Base-by-base conservation (phyloP, 768 basidiomycete species). In the Mycena pura region DNA sequence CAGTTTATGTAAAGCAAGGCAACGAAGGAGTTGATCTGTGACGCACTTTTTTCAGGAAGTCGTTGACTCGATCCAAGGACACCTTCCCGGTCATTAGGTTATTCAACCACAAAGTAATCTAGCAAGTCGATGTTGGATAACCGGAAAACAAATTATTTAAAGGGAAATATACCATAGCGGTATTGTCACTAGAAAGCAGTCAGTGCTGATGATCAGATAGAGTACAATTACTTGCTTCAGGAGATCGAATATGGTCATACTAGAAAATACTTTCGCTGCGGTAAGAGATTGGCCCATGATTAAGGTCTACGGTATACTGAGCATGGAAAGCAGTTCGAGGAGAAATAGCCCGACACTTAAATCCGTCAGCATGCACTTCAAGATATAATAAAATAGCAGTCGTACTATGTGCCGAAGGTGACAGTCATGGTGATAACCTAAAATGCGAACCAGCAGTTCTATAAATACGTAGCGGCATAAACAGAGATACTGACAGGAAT, bases 51-150 rank as follows among this genome's bases (percentile, higher is more conserved):
- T 73, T 68, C 40, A 83, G 63, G 63, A 81, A 82, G 32, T 78
- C 72, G 19, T 78, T 64, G 1, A 82, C 64, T 67, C 91, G 83
- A 55, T 86, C 83, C 6, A 91, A 66, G 2, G 89, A 89, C 7
- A 92, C 89, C 71, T 86, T 87, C 48, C 81, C 86, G 73, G 72
- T 63, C 34, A 71, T 57, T 4, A 60, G 31, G 28, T 51, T 31
- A 32, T 60, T 56, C 22, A 64, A 38, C 63, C 53, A 25, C 6
- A 9, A 6, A 7, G 57, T 60, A 19, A 64, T 48, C 51, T 60
- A 24, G 22, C 21, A 21, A 28, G n/a, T 3, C 14, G 21, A n/a
- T 24, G n/a, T 27, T 40, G 15, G 39, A 22, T 24, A 19, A 6
- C 31, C 28, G n/a, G 14, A 19, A 44, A n/a, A n/a, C n/a, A n/a